These are phyloP conservation scores for Cladochytrium tenue DNA, from an alignment of 371 early-diverging fungal genomes.

Conservation along the genomic window DNA sequence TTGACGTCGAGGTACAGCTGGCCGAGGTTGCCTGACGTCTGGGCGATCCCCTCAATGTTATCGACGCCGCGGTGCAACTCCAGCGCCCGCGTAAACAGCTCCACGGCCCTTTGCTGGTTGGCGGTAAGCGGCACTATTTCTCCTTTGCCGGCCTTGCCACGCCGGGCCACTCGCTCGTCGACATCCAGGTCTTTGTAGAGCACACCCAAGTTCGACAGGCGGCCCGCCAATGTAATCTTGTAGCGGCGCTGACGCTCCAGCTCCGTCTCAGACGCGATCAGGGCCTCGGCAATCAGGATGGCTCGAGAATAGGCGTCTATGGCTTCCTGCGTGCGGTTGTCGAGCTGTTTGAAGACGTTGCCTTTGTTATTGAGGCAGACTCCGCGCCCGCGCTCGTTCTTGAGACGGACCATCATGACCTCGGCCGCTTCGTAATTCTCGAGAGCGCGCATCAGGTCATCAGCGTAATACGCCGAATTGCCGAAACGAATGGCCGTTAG, in stretches of 20 bases:
- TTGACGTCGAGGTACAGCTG: constrained; percentile 24
- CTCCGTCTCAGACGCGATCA: constrained; percentile 2
- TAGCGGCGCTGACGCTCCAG: neutral
- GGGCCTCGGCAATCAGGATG: constrained; percentile 18
- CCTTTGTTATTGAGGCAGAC: constrained; percentile 31
- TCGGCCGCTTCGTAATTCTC: constrained; percentile 30
- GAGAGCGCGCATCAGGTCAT: constrained; percentile 22
- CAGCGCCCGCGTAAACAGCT: constrained; percentile 15
- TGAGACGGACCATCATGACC: constrained; percentile 18
- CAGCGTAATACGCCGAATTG: constrained; percentile 25
- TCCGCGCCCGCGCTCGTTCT: constrained; percentile 27
- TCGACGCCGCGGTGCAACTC: constrained; percentile 25
- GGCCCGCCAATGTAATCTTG: constrained; percentile 22
- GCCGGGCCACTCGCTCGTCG: neutral
- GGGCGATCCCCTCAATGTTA: constrained; percentile 32
- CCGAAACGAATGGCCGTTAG: constrained; percentile 32
- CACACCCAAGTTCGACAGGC: constrained; percentile 27
- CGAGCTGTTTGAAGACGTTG: constrained; percentile 23
- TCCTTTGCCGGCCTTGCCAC: neutral
- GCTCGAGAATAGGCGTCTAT: constrained; percentile 12
- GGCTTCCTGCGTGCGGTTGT: constrained; percentile 12
- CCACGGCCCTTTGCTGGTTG: constrained; percentile 3
- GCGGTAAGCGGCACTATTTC: neutral
- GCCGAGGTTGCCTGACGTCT: constrained; percentile 31
- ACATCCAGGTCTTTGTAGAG: constrained; percentile 22